Evolutionary conservation across 352 stramenopile species (phyloP).

Genomic region (Elongisporangium senticosum): DNA sequence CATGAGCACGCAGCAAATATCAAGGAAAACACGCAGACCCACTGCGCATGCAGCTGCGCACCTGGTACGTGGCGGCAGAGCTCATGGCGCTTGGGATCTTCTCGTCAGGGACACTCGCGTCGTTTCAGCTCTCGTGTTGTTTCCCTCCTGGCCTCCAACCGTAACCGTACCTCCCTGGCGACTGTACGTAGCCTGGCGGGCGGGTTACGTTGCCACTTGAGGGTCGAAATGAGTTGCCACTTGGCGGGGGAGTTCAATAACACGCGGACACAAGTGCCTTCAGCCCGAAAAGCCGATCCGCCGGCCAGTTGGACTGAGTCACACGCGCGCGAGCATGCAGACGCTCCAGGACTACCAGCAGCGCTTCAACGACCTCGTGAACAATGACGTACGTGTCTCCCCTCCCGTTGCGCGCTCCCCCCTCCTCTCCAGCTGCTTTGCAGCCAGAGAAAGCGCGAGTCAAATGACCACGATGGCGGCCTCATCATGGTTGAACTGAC

Average conservation of each 20-base stretch:
- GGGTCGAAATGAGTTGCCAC: background rate
- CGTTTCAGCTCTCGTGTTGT: conserved; percentile 1
- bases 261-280: background rate
- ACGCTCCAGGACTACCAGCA: conserved; percentile 72
- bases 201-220: conserved; percentile 6
- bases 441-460: background rate
- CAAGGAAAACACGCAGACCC: background rate
- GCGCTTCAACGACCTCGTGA: conserved; percentile 73
- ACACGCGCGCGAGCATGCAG: conserved; percentile 32
- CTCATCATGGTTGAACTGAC: conserved; percentile 1
- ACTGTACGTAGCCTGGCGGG: background rate
- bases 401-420: background rate
- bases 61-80: conserved; percentile 58
- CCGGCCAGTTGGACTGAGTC: background rate
- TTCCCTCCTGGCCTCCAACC: background rate
- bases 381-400: conserved; percentile 44
- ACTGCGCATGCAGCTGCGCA: conserved; percentile 7
- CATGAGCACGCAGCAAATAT: conserved; percentile 2
- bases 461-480: background rate
- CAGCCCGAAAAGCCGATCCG: background rate
- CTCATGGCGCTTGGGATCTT: conserved; percentile 26
- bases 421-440: background rate
- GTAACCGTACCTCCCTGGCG: background rate
- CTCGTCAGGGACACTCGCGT: conserved; percentile 1
- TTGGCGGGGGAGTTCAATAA: conserved; percentile 1